phyloP scores from a whole-genome alignment of 2,329 filamentous ascomycete genomes.

The Pseudocercospora cruenta region DNA sequence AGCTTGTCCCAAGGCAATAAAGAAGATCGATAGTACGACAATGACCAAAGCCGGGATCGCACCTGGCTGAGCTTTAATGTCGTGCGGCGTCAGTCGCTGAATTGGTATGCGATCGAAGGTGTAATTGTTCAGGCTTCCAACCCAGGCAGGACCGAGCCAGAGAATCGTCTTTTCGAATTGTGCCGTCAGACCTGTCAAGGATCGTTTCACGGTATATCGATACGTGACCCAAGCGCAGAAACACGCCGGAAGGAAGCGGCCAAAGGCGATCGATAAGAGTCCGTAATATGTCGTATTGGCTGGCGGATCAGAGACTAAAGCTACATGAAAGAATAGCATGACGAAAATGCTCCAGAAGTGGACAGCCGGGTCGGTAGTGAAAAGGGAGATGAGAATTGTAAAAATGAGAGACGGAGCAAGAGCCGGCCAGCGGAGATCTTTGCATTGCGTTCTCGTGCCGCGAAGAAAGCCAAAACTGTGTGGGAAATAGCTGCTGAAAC shows the following conservation, averaged over 20 bases:
- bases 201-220: constrained; percentile 75
- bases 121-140: constrained; percentile 90
- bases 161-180: constrained; percentile 89
- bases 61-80: constrained; percentile 85
- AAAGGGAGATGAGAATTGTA: constrained; percentile 75
- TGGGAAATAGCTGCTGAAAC: constrained; percentile 87
- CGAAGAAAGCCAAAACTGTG: constrained; percentile 78
- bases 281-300: constrained; percentile 65
- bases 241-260: constrained; percentile 81
- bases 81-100: constrained; percentile 84
- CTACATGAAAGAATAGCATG: constrained; percentile 86
- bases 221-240: constrained; percentile 90
- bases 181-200: constrained; percentile 72
- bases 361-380: constrained; percentile 74
- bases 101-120: constrained; percentile 95
- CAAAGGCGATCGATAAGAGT: constrained; percentile 76
- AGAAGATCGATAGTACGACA: constrained; percentile 71
- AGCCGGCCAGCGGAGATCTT: constrained; percentile 81
- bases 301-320: constrained; percentile 86
- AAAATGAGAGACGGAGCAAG: constrained; percentile 81
- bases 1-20: constrained; percentile 73
- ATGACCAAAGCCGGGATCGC: constrained; percentile 80
- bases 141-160: constrained; percentile 88
- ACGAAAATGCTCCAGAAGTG: constrained; percentile 86
- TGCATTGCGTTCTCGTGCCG: constrained; percentile 66